phyloP scores from a whole-genome alignment of 148 eudicot species.

The Silene conica region DNA sequence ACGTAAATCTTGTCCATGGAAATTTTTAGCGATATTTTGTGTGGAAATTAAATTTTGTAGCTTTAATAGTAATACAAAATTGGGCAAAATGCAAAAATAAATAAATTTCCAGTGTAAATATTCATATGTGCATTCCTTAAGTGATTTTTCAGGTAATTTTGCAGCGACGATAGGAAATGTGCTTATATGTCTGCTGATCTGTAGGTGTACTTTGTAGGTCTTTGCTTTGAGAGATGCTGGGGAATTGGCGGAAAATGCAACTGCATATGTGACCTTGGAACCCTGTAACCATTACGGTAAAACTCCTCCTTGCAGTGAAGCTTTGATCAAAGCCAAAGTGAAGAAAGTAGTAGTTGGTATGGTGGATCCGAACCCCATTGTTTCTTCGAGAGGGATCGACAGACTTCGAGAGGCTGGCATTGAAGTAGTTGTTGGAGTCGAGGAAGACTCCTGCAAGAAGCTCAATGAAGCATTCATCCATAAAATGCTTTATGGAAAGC shows the following conservation, averaged over 20 bases:
- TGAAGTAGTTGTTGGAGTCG: slow-evolving; percentile 70
- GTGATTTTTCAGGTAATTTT: neutral
- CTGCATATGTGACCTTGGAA: slow-evolving; percentile 95
- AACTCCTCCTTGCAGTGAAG: slow-evolving; percentile 95
- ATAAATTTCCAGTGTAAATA: neutral
- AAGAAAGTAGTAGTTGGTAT: slow-evolving; percentile 88
- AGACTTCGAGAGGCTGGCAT: slow-evolving; percentile 76
- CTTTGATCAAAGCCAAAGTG: slow-evolving; percentile 80
- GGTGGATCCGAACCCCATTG: slow-evolving; percentile 96
- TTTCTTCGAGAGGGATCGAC: slow-evolving; percentile 68
- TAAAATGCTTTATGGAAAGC: slow-evolving; percentile 71
- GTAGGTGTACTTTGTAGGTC: slow-evolving; percentile 48
- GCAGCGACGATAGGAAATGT: neutral
- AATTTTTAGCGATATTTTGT: too few species aligned
- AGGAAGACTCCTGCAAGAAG: slow-evolving; percentile 82
- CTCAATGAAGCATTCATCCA: slow-evolving; percentile 75
- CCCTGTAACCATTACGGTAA: slow-evolving; percentile 94
- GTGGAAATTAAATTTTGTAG: too few species aligned
- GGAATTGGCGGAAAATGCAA: slow-evolving; percentile 77
- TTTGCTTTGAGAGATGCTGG: slow-evolving; percentile 94
- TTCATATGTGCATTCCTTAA: neutral
- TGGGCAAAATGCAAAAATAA: too few species aligned
- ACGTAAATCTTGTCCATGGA: too few species aligned
- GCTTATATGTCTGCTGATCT: slow-evolving; percentile 17
- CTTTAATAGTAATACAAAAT: too few species aligned